Base-by-base conservation (phyloP, 352 stramenopile species). In the Phytopythium ostracodes region DNA sequence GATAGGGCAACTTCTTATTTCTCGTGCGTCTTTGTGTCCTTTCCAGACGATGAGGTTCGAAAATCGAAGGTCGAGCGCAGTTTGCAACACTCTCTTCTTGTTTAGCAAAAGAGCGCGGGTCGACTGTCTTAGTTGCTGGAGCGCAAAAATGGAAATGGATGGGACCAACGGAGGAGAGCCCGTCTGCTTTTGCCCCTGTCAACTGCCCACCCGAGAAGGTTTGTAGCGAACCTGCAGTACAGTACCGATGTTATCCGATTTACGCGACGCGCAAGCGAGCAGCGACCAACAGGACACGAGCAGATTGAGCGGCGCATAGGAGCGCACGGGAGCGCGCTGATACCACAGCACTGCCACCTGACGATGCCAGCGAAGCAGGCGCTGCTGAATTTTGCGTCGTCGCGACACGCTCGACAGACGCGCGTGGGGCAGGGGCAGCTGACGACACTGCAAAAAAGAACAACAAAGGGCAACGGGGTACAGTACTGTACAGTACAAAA, bases 361-460 rank as follows among this genome's bases (percentile, higher is more conserved):
- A 11, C 11, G 46, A n/a, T 11, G n/a, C 46, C n/a, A 52, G 46
- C n/a, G 33, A 38, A 10, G 33, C 33, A 38, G 33, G 10, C 17
- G 42, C 18, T 49, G 42, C 18, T 49, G 42, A 49, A 49, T 49
- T 49, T 49, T 51, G 44, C 44, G 44, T 51, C 44, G 44, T 29
- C 51, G 51, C 51, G 31, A 56, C 51, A 56, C 31, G 51, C 51
- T 43, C 51, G 51, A 44, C 51, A 56, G 51, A 44, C 29, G 51
- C 31, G 20, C 31, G 5, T n/a, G n/a, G n/a, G 49, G 14, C 38
- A 14, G 33, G 33, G 33, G 4, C 18, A 20, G 35, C 53, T 59
- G 53, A 59, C 53, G 53, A 59, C 53, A 59, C 35, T 47, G 53
- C 53, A 35, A 59, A 59, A 29, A 47, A 20, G 33, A 46, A 31